phyloP scores from a whole-genome alignment of 352 stramenopile genomes.

The Saprolegnia parasitica region DNA sequence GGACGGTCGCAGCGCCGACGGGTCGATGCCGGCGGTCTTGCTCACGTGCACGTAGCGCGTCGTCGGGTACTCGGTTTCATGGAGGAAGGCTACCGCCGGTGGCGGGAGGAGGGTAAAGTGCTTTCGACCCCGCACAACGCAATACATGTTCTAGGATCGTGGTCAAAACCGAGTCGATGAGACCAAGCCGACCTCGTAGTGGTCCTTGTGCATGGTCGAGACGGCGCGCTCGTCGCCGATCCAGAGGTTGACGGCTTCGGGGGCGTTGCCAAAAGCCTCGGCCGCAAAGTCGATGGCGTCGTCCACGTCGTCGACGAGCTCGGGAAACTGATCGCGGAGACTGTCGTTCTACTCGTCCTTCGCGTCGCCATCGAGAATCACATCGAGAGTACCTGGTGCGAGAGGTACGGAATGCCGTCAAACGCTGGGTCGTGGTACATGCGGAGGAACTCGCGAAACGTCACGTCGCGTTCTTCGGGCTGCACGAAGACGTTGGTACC shows the following conservation, averaged over 20 bases:
- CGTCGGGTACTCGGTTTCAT: conserved; percentile 69
- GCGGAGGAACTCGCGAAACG: conserved; percentile 48
- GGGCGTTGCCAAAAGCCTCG: conserved; percentile 71
- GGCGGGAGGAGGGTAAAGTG: conserved; percentile 91
- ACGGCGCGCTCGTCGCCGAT: conserved; percentile 94
- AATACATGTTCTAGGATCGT: conserved; percentile 92
- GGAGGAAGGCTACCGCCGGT: conserved; percentile 84
- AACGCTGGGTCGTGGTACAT: conserved; percentile 46
- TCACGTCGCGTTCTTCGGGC: conserved; percentile 76
- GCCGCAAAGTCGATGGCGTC: conserved; percentile 49
- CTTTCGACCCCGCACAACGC: conserved; percentile 93
- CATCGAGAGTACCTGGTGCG: conserved; percentile 57
- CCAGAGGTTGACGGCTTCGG: conserved; percentile 95
- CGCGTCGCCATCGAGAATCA: no score
- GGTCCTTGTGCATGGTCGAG: conserved; percentile 97
- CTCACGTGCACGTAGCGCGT: conserved; percentile 50
- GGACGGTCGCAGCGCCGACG: neutral
- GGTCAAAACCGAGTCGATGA: conserved; percentile 6
- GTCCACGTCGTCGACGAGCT: conserved; percentile 58
- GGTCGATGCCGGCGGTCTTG: neutral
- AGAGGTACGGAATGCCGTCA: conserved; percentile 79
- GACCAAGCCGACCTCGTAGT: conserved; percentile 84
- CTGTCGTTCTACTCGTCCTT: conserved; percentile 76
- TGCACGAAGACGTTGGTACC: conserved; percentile 53
- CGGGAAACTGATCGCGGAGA: conserved; percentile 62